Conservation (phyloP, 2,329 filamentous ascomycete genomes). For the Penicillium aurantiogriseum region DNA sequence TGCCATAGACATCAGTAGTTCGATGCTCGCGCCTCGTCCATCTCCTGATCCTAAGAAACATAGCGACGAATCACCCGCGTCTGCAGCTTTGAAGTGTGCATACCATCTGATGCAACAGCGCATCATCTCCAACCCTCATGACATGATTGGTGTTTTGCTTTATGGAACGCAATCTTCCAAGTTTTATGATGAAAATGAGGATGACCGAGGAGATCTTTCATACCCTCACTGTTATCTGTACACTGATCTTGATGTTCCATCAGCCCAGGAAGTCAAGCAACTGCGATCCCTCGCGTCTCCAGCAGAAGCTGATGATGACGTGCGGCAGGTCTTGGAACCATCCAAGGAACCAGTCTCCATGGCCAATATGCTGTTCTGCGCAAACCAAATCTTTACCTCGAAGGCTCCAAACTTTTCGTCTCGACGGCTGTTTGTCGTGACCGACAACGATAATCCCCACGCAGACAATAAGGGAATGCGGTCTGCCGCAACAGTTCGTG, state of each 20-base stretch:
- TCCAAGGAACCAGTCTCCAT: constrained; percentile 71
- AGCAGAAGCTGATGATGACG: constrained; percentile 74
- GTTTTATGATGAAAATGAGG: constrained; percentile 66
- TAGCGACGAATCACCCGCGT: constrained; percentile 72
- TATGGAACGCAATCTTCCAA: constrained; percentile 87
- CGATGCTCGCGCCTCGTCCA: constrained; percentile 73
- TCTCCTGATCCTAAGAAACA: constrained; percentile 69
- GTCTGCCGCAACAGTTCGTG: constrained; percentile 76
- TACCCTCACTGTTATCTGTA: constrained; percentile 94
- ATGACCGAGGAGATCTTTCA: constrained; percentile 55
- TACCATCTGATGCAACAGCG: constrained; percentile 96
- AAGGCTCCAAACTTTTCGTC: constrained; percentile 94
- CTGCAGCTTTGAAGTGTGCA: constrained; percentile 87
- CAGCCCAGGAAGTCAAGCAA: constrained; percentile 79
- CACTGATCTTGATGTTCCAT: constrained; percentile 81
- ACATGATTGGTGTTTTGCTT: constrained; percentile 93
- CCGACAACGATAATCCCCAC: constrained; percentile 88
- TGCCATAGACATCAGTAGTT: constrained; percentile 84
- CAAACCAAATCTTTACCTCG: constrained; percentile 94
- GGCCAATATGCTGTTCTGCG: constrained; percentile 88
- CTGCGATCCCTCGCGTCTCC: constrained; percentile 70
- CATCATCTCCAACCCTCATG: constrained; percentile 92
- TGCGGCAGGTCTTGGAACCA: constrained; percentile 66
- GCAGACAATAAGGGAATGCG: constrained; percentile 67
- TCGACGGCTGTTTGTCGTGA: constrained; percentile 89